Percentiles rank a stretch among this genome's conserved stretches.
These are phyloP conservation scores for Botryotinia convoluta DNA, from an alignment of 2,329 filamentous ascomycete genomes.

Conservation along the genomic window DNA sequence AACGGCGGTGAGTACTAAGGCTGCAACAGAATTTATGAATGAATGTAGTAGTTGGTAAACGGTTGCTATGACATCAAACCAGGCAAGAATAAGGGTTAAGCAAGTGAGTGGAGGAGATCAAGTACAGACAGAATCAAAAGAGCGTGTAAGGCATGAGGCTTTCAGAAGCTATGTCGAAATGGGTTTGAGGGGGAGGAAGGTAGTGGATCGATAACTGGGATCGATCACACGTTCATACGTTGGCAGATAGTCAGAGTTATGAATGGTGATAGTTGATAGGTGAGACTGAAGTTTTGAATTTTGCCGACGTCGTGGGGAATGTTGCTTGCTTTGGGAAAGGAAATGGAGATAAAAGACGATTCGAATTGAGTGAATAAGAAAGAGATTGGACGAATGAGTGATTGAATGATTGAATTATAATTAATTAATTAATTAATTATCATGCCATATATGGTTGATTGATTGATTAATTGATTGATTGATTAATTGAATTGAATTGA, in stretches of 20 bases:
- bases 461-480: neutral
- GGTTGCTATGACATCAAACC: slow-evolving; percentile 14
- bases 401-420: neutral
- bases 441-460: neutral
- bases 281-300: neutral
- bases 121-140: neutral
- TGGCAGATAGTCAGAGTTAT: neutral
- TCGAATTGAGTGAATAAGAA: neutral
- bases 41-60: neutral
- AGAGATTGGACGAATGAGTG: neutral
- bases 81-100: slow-evolving; percentile 7
- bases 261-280: neutral
- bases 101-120: slow-evolving; percentile 7
- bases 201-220: slow-evolving; percentile 6
- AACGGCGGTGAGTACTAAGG: slow-evolving; percentile 21
- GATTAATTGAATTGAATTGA: neutral
- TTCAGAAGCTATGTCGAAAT: slow-evolving; percentile 2
- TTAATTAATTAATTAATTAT: neutral
- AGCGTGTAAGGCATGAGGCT: neutral
- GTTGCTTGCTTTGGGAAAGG: neutral
- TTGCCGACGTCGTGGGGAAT: slow-evolving; percentile 1
- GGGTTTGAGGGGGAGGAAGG: neutral
- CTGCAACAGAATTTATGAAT: neutral
- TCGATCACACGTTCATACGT: slow-evolving; percentile 3
- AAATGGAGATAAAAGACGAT: neutral